Evolutionary conservation across 441 rosid species (phyloP).

Genomic region (Pelargonium fulgidum): DNA sequence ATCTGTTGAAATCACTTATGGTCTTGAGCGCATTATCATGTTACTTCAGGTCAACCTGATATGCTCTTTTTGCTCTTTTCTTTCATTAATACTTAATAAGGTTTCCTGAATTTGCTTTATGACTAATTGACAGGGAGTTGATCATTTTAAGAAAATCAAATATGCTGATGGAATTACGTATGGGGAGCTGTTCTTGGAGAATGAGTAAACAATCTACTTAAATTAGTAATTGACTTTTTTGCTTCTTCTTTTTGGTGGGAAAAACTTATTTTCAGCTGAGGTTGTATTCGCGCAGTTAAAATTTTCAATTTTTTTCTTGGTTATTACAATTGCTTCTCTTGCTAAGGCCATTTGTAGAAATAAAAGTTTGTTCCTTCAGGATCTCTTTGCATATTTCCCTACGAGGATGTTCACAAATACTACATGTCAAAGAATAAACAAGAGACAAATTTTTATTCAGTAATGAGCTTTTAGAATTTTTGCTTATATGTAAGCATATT

Average conservation of each 20-base stretch:
- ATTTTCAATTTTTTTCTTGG: neutral
- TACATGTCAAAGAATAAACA: neutral
- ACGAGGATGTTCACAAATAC: neutral
- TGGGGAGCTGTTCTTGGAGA: slow-evolving; percentile 91
- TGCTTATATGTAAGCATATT: neutral
- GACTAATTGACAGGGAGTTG: slow-evolving; percentile 62
- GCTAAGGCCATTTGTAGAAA: neutral
- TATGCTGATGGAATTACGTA: slow-evolving; percentile 94
- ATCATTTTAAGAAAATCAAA: slow-evolving; percentile 87
- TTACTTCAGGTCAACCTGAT: slow-evolving; percentile 67
- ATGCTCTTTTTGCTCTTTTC: slow-evolving; percentile 15
- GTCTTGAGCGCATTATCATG: slow-evolving; percentile 96
- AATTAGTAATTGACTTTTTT: slow-evolving; percentile 14
- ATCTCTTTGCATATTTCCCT: neutral
- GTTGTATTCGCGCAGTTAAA: neutral
- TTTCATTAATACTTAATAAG: slow-evolving; percentile 17
- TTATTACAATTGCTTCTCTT: neutral
- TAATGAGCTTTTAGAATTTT: neutral
- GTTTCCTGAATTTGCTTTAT: slow-evolving; percentile 29
- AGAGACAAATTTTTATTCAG: neutral
- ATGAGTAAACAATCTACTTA: slow-evolving; percentile 52
- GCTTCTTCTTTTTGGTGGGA: slow-evolving; percentile 5
- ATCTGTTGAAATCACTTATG: slow-evolving; percentile 97
- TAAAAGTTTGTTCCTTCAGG: neutral
- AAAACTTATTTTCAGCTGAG: slow-evolving; percentile 1